Evolutionary conservation across 2,329 filamentous ascomycete species (phyloP).

Genomic region (Penicillium sumatraense): DNA sequence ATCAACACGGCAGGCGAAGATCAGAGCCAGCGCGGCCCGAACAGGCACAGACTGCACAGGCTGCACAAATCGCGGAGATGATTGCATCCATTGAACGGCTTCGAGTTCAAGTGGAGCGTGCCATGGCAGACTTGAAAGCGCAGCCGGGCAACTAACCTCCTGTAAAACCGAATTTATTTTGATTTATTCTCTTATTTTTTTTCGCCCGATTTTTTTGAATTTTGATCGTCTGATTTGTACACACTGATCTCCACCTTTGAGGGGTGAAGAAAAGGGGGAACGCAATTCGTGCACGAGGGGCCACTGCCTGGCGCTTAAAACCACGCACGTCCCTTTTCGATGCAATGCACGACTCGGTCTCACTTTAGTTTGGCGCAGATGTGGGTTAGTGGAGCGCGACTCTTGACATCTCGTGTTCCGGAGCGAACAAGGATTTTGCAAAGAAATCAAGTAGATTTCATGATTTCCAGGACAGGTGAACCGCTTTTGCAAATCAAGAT

Average conservation of each 20-base stretch:
- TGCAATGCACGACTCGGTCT: constrained; percentile 3
- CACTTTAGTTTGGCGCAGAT: constrained; percentile 13
- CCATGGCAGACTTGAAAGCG: constrained; percentile 32
- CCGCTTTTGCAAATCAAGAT: background rate
- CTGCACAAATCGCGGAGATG: constrained; percentile 30
- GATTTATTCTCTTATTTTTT: background rate
- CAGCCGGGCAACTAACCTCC: constrained; percentile 18
- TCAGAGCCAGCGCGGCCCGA: constrained; percentile 23
- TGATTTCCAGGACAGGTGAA: background rate
- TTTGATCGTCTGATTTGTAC: background rate
- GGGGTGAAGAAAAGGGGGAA: constrained; percentile 1
- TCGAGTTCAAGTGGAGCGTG: constrained; percentile 40
- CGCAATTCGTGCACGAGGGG: constrained; percentile 6
- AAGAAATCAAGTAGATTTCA: background rate
- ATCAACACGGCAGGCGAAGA: constrained; percentile 30
- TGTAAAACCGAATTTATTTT: background rate
- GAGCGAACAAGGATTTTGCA: background rate
- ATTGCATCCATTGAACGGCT: constrained; percentile 42
- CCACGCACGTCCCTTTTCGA: constrained; percentile 23
- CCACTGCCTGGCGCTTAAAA: constrained; percentile 20
- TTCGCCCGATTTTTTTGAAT: background rate
- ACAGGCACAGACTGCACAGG: constrained; percentile 29
- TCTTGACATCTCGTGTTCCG: constrained; percentile 11
- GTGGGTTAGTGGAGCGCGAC: constrained; percentile 14
- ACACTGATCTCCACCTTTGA: background rate